Conservation (phyloP, 495 filamentous ascomycete species). For the Aspergillus wentii region DNA sequence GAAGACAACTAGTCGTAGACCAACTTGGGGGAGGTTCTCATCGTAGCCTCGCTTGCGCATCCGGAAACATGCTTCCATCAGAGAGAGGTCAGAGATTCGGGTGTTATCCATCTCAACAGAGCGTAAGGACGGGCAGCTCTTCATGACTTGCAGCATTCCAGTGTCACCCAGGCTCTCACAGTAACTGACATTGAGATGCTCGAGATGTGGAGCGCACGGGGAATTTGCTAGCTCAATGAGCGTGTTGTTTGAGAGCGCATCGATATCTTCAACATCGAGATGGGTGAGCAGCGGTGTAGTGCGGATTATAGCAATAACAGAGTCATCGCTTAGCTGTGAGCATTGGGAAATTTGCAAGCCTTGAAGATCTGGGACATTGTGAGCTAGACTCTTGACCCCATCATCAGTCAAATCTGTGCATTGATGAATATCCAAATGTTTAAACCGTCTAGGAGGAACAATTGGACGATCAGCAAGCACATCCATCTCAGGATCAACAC, state of each 20-base stretch:
- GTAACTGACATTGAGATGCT: constrained; percentile 83
- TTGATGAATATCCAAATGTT: constrained; percentile 78
- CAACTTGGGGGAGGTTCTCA: constrained; percentile 49
- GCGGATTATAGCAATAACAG: constrained; percentile 66
- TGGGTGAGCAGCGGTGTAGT: constrained; percentile 75
- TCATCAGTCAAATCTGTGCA: constrained; percentile 68
- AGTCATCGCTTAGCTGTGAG: constrained; percentile 63
- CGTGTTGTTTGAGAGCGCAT: constrained; percentile 66
- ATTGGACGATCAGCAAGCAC: constrained; percentile 68
- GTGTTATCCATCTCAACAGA: constrained; percentile 93
- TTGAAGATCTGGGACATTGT: constrained; percentile 74
- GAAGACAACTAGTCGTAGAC: constrained; percentile 77
- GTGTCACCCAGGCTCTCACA: constrained; percentile 81
- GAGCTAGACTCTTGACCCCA: constrained; percentile 61
- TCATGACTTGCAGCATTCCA: constrained; percentile 81
- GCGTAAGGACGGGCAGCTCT: constrained; percentile 61
- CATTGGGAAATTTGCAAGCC: constrained; percentile 77
- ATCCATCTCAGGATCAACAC: constrained; percentile 69
- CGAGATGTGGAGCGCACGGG: constrained; percentile 62
- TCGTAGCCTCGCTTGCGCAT: constrained; percentile 61
- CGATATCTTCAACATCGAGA: constrained; percentile 84
- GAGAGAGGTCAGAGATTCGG: constrained; percentile 77
- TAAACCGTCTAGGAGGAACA: constrained; percentile 73
- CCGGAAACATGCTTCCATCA: constrained; percentile 77
- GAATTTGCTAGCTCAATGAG: constrained; percentile 69